A percentile compares a stretch with the other conserved stretches of the same genome.
These are phyloP conservation scores for Ceratocystis cubensis DNA, from an alignment of 2,329 filamentous ascomycete species.

Conservation along the genomic window DNA sequence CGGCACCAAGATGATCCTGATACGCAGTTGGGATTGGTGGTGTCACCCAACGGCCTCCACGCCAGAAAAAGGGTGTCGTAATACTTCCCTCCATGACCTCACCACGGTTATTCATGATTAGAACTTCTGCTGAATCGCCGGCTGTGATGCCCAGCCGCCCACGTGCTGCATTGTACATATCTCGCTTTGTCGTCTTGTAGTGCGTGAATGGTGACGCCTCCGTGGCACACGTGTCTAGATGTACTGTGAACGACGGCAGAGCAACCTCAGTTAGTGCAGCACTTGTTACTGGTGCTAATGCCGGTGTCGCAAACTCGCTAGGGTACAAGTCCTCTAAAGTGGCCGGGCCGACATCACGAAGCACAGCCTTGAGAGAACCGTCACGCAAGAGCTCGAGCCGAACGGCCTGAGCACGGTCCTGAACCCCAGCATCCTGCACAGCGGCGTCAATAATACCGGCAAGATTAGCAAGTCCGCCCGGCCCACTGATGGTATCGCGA, in stretches of 20 bases:
- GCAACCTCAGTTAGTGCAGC: constrained; percentile 24
- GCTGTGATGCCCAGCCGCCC: constrained; percentile 42
- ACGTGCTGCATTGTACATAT: constrained; percentile 59
- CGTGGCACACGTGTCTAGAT: constrained; percentile 35
- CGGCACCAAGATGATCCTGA: constrained; percentile 37
- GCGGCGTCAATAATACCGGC: constrained; percentile 28
- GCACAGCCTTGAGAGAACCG: constrained; percentile 36
- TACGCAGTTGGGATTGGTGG: constrained; percentile 47
- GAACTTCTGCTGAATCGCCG: constrained; percentile 50
- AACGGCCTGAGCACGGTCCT: constrained; percentile 28
- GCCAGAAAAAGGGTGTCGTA: constrained; percentile 71
- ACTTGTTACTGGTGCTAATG: constrained; percentile 38
- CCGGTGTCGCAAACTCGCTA: constrained; percentile 24
- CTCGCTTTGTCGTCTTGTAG: constrained; percentile 71
- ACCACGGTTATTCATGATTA: constrained; percentile 53
- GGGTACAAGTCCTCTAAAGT: constrained; percentile 36
- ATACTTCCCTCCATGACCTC: constrained; percentile 76
- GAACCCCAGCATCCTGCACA: not conserved
- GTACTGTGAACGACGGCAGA: constrained; percentile 31
- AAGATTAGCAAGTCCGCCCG: constrained; percentile 35
- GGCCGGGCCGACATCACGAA: constrained; percentile 29
- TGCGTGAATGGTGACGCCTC: constrained; percentile 54
- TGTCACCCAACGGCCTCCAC: constrained; percentile 63
- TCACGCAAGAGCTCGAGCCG: constrained; percentile 42
- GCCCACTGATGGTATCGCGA: constrained; percentile 34